Conservation (phyloP, 2,329 filamentous ascomycete species). For the Sporothrix brunneoviolacea region DNA sequence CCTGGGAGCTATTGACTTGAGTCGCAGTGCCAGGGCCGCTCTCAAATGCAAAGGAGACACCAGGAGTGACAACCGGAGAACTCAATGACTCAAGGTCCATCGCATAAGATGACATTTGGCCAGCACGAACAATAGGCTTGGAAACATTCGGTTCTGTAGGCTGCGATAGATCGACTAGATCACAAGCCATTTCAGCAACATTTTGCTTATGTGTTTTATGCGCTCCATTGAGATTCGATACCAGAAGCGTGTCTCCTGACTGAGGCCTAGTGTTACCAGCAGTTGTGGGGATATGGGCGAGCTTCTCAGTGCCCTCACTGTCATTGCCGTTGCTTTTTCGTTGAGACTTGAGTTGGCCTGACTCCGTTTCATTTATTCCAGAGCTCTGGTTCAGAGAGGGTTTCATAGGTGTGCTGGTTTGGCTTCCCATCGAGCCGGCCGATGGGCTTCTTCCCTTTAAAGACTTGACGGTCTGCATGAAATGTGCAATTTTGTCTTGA, state of each 20-base stretch:
- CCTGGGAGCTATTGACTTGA: too few relatives aligned
- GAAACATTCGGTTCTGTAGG: background rate
- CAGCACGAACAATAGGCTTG: background rate
- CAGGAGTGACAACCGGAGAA: background rate
- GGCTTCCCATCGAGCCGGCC: background rate
- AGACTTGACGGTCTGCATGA: constrained; percentile 13
- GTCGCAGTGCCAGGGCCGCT: background rate
- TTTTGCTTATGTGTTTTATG: background rate
- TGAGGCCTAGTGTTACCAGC: too few relatives aligned
- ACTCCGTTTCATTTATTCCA: too few relatives aligned
- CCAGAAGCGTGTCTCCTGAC: too few relatives aligned
- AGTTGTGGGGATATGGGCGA: too few relatives aligned
- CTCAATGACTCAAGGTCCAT: constrained; percentile 15
- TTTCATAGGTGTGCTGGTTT: background rate
- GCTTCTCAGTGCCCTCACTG: too few relatives aligned
- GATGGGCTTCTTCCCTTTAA: constrained; percentile 1
- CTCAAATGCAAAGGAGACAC: background rate
- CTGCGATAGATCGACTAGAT: constrained; percentile 15
- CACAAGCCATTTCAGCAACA: background rate
- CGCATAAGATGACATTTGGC: constrained; percentile 11
- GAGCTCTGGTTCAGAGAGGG: too few relatives aligned
- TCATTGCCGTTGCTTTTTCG: too few relatives aligned
- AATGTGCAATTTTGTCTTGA: constrained; percentile 12
- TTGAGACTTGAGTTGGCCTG: too few relatives aligned
- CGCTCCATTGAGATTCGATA: too few relatives aligned